Conservation (phyloP, 73 alveolate species). For the Halteria grandinella region DNA sequence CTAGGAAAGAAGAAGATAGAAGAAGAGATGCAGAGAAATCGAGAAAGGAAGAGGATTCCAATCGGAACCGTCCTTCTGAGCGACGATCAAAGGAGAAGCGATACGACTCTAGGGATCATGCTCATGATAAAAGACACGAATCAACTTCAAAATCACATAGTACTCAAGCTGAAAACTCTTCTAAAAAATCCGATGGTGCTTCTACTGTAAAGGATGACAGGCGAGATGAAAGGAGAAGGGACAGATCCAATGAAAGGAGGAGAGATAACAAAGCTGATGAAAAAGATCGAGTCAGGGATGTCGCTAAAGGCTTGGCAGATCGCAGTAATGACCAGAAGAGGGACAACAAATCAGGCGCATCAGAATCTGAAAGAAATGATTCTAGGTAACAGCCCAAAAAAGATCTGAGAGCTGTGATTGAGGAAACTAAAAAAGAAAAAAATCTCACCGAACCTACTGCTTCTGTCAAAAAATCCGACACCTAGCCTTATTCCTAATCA, state of each 20-base stretch:
- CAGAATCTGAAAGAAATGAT: not conserved
- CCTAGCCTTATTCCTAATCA: too few species aligned
- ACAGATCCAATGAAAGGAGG: constrained; percentile 8
- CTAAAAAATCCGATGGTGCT: too few species aligned
- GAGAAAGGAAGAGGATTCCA: not conserved
- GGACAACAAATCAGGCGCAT: not conserved
- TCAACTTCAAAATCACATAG: too few species aligned
- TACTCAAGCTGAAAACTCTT: too few species aligned
- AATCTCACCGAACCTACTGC: not conserved
- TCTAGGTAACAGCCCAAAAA: not conserved
- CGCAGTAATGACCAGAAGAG: not conserved
- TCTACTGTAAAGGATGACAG: too few species aligned
- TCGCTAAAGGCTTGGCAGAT: not conserved
- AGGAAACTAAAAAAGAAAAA: not conserved
- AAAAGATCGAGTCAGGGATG: not conserved
- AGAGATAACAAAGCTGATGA: not conserved
- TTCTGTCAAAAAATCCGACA: too few species aligned
- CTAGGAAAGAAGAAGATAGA: not conserved
- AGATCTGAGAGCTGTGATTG: not conserved
- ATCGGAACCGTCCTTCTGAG: not conserved
- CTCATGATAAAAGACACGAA: not conserved
- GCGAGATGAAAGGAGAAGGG: not conserved
- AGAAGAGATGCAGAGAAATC: not conserved
- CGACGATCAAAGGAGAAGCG: too few species aligned
- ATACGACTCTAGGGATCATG: not conserved